These are phyloP conservation scores for Penicillium sp. DNA, from an alignment of 2,329 filamentous ascomycete species.

Conservation along the genomic window DNA sequence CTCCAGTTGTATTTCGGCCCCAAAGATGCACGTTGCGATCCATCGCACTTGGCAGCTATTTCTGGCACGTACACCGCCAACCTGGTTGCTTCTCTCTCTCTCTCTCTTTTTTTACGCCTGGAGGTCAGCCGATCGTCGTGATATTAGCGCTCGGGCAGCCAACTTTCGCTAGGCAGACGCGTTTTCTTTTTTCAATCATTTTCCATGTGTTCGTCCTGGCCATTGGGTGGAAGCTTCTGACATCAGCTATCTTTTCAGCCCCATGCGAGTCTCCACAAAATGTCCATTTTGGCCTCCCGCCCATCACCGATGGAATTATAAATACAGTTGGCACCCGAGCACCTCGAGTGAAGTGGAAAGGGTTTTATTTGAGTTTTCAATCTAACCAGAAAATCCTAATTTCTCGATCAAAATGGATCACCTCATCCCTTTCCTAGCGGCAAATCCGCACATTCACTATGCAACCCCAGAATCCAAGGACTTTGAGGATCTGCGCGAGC, in stretches of 20 bases:
- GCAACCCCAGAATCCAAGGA: conserved; percentile 12
- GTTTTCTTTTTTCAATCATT: not conserved
- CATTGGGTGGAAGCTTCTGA: not conserved
- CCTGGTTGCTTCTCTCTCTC: not conserved
- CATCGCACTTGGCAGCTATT: not conserved
- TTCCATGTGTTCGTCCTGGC: not conserved
- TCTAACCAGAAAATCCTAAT: too few species aligned
- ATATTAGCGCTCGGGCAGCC: not conserved
- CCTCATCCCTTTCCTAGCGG: conserved; percentile 13
- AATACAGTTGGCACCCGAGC: too few species aligned
- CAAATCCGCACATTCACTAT: conserved; percentile 18
- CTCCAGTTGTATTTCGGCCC: too few species aligned
- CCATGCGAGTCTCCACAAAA: too few species aligned
- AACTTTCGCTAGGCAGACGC: not conserved
- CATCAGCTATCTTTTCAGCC: too few species aligned
- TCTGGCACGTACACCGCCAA: not conserved
- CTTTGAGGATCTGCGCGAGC: conserved; percentile 11
- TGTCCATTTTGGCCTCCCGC: too few species aligned
- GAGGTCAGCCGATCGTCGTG: not conserved
- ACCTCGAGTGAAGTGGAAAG: too few species aligned
- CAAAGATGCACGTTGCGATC: not conserved
- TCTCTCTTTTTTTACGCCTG: not conserved
- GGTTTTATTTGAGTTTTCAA: too few species aligned
- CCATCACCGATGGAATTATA: too few species aligned
- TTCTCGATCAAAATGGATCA: conserved; percentile 2